Conservation (phyloP, 805 yeast genomes). For the Ogataea dorogensis region DNA sequence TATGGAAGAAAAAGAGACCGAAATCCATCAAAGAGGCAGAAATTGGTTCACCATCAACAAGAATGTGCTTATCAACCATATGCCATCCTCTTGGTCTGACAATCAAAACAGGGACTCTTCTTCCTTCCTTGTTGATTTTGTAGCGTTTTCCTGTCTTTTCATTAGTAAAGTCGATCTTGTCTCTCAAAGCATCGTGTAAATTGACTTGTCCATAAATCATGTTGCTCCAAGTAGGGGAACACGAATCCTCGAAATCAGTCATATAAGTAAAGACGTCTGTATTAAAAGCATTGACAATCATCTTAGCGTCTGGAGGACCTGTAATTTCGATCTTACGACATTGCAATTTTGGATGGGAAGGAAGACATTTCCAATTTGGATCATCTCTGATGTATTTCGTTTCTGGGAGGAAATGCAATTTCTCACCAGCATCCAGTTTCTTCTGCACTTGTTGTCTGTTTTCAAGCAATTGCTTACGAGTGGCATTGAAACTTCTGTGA, state of each 20-base stretch:
- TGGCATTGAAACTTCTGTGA: conserved; percentile 68
- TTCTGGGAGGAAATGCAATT: conserved; percentile 64
- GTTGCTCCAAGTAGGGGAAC: conserved; percentile 81
- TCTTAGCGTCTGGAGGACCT: conserved; percentile 82
- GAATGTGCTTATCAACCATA: conserved; percentile 68
- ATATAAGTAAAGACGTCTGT: conserved; percentile 77
- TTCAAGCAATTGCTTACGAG: conserved; percentile 55
- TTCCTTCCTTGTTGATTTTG: conserved; percentile 42
- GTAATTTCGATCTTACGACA: conserved; percentile 81
- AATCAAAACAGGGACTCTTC: conserved; percentile 71
- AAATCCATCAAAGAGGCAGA: conserved; percentile 78
- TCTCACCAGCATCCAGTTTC: conserved; percentile 58
- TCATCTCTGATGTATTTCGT: conserved; percentile 70
- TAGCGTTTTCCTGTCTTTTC: conserved; percentile 38
- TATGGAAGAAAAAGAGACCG: conserved; percentile 74
- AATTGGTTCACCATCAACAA: conserved; percentile 73
- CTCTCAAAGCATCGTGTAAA: conserved; percentile 71
- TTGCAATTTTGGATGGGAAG: conserved; percentile 67
- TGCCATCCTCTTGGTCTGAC: conserved; percentile 92
- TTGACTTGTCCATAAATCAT: conserved; percentile 80
- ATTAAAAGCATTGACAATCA: conserved; percentile 80
- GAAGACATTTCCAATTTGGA: conserved; percentile 72
- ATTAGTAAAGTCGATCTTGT: conserved; percentile 53
- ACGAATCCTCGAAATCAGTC: conserved; percentile 85
- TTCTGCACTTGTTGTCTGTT: conserved; percentile 63